A percentile compares a stretch with the other conserved stretches of the same genome.
Conservation (phyloP, 2,329 filamentous ascomycete species). For the Alternaria burnsii region DNA sequence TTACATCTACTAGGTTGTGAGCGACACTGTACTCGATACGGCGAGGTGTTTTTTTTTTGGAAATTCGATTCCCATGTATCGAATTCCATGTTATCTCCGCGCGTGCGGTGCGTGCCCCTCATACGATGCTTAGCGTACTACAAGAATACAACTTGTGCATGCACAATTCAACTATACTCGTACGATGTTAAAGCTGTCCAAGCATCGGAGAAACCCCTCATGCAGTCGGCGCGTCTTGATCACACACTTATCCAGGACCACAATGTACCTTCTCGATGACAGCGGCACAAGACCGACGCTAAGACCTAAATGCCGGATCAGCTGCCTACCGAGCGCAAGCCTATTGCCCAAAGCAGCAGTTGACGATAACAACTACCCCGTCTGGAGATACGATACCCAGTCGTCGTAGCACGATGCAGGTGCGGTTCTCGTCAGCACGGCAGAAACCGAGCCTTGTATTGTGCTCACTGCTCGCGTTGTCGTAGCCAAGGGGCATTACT, state of each 20-base stretch:
- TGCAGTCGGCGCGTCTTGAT: constrained; percentile 8
- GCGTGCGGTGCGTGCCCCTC: background rate
- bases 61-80: background rate
- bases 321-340: constrained; percentile 18
- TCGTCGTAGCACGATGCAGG: constrained; percentile 34
- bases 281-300: constrained; percentile 16
- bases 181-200: constrained; percentile 1
- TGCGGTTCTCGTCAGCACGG: constrained; percentile 18
- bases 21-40: background rate
- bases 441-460: constrained; percentile 1
- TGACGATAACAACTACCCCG: constrained; percentile 27
- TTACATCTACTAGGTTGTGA: constrained; percentile 37
- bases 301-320: constrained; percentile 17
- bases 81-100: constrained; percentile 1
- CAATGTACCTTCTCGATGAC: constrained; percentile 7
- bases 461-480: constrained; percentile 11
- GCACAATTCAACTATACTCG: background rate
- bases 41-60: background rate
- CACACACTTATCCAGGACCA: constrained; percentile 7
- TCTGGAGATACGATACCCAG: constrained; percentile 10
- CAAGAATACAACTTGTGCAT: constrained; percentile 6
- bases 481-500: constrained; percentile 12
- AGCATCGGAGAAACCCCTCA: constrained; percentile 3
- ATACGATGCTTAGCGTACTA: background rate
- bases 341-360: constrained; percentile 20